These are phyloP conservation scores for Sporobolomyces pararoseus DNA, from an alignment of 768 basidiomycete species.

Conservation along the genomic window DNA sequence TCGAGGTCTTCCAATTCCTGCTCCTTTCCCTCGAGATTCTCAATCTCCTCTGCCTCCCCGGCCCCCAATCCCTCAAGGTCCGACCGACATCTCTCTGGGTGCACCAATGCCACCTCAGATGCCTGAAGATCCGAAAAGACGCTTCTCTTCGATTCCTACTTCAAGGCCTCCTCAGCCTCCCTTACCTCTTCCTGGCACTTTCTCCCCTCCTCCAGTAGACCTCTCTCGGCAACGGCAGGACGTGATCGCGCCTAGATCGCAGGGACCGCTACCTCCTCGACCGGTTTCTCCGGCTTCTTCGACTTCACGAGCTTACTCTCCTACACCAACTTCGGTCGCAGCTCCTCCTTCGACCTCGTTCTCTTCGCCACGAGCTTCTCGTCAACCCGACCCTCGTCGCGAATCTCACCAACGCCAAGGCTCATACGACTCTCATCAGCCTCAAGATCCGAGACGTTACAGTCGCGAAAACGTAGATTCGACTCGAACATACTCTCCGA, in stretches of 20 bases:
- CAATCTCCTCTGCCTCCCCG: slow-evolving; percentile 46
- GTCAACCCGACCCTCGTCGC: neutral
- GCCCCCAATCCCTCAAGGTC: slow-evolving; percentile 32
- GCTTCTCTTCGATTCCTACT: slow-evolving; percentile 10
- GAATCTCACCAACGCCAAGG: neutral
- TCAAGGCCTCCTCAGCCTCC: slow-evolving; percentile 3
- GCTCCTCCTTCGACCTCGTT: neutral
- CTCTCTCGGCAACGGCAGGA: neutral
- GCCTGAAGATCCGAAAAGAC: neutral
- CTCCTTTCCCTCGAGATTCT: neutral
- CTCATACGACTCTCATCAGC: neutral
- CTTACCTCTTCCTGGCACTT: slow-evolving; percentile 29
- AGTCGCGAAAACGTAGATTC: neutral
- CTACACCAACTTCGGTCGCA: slow-evolving; percentile 2
- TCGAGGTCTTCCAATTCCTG: neutral
- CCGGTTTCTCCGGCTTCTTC: neutral
- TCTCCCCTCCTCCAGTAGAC: slow-evolving; percentile 20
- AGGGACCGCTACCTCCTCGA: neutral
- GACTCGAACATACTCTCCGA: neutral
- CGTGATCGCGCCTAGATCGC: too few relatives aligned
- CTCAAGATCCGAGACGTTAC: neutral
- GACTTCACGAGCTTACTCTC: slow-evolving; percentile 6
- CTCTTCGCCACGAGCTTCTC: neutral
- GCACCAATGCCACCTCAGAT: neutral
- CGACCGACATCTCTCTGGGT: neutral